Evolutionary conservation across 2,329 filamentous ascomycete species (phyloP).

Genomic region (Verticillium klebahnii): DNA sequence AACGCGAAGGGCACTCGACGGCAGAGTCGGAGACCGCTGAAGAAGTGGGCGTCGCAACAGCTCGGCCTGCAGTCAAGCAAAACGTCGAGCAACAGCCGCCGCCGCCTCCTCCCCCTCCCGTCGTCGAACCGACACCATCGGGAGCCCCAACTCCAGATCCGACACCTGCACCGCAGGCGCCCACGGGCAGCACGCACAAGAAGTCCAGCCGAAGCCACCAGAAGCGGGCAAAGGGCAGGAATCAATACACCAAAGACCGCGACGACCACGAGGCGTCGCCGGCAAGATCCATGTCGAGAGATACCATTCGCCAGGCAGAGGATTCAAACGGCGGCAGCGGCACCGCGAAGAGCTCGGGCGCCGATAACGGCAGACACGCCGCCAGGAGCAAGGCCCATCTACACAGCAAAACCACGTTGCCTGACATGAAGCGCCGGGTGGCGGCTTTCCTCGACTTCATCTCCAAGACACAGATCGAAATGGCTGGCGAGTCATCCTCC

Average conservation of each 20-base stretch:
- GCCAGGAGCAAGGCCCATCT: constrained; percentile 46
- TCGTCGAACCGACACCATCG: constrained; percentile 29
- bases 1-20: constrained; percentile 18
- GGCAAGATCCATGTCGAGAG: constrained; percentile 50
- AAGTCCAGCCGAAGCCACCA: constrained; percentile 59
- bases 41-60: constrained; percentile 53
- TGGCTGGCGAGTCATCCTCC: constrained; percentile 60
- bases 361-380: constrained; percentile 47
- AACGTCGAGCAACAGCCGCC: constrained; percentile 22
- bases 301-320: constrained; percentile 38
- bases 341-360: constrained; percentile 26
- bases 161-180: constrained; percentile 32
- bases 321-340: constrained; percentile 21
- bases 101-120: constrained; percentile 8
- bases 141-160: constrained; percentile 34
- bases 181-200: constrained; percentile 48
- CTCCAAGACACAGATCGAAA: constrained; percentile 79
- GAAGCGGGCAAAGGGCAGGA: constrained; percentile 67
- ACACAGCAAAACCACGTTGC: constrained; percentile 71
- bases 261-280: constrained; percentile 58
- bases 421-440: constrained; percentile 81
- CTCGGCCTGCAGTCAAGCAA: constrained; percentile 18
- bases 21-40: constrained; percentile 70
- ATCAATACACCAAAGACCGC: constrained; percentile 77
- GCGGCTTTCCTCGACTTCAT: constrained; percentile 87